These are phyloP conservation scores for Rhizopogon rudus DNA, from an alignment of 768 basidiomycete species.

Conservation along the genomic window DNA sequence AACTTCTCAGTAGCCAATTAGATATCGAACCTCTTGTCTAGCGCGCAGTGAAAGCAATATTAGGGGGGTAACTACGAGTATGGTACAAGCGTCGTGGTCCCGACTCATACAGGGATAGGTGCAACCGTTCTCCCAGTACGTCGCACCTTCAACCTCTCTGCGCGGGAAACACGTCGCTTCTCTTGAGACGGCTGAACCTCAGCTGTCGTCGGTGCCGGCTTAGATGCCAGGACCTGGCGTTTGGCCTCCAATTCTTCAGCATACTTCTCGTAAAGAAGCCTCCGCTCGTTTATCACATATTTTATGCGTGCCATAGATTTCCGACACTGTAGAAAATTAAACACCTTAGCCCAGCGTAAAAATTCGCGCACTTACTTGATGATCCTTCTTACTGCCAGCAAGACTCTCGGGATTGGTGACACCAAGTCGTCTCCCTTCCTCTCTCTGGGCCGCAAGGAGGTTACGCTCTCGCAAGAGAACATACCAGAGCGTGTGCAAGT, in stretches of 20 bases:
- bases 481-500: constrained; percentile 95
- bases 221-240: constrained; percentile 1
- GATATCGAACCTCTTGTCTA: not conserved
- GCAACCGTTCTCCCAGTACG: not conserved
- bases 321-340: constrained; percentile 51
- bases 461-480: constrained; percentile 85
- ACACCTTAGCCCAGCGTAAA: constrained; percentile 4
- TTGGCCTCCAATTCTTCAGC: constrained; percentile 8
- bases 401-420: constrained; percentile 26
- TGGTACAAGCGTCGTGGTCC: not conserved
- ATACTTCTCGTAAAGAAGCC: constrained; percentile 64
- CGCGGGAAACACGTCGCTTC: constrained; percentile 2
- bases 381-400: constrained; percentile 29
- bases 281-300: constrained; percentile 84
- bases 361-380: constrained; percentile 34
- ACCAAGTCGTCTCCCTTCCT: constrained; percentile 67
- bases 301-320: constrained; percentile 99
- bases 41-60: not conserved
- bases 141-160: constrained; percentile 3
- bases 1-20: not conserved
- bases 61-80: not conserved
- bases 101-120: not conserved
- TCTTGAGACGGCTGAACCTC: constrained; percentile 1
- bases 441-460: constrained; percentile 81
- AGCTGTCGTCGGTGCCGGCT: not conserved